Conservation (phyloP, 139 green algal genomes). For the Nannochloris sp. region DNA sequence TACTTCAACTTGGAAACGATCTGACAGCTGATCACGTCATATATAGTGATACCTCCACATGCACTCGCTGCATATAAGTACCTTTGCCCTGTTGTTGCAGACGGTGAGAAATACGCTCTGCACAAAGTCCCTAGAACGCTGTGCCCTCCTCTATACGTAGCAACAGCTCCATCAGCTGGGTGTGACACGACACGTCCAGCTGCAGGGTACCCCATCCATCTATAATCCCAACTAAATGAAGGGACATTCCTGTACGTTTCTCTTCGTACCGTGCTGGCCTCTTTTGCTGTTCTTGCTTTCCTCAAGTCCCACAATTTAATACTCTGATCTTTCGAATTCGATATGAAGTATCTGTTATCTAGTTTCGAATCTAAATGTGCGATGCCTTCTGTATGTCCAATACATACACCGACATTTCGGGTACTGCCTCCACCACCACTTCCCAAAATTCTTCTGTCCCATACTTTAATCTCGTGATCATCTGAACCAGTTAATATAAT, state of each 20-base stretch:
- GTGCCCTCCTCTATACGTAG: slow-evolving; percentile 86
- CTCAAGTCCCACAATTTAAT: slow-evolving; percentile 92
- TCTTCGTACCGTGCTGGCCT: background rate
- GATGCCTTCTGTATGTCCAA: slow-evolving; percentile 89
- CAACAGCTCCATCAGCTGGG: slow-evolving; percentile 71
- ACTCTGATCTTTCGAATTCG: slow-evolving; percentile 94
- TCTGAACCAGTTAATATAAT: slow-evolving; percentile 76
- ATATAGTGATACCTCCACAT: slow-evolving; percentile 57
- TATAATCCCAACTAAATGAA: slow-evolving; percentile 68
- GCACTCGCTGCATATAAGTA: slow-evolving; percentile 83
- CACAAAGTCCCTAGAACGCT: slow-evolving; percentile 86
- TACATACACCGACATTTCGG: slow-evolving; percentile 57
- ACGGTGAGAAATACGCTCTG: slow-evolving; percentile 78
- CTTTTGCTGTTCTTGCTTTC: background rate
- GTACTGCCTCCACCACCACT: background rate
- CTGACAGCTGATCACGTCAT: slow-evolving; percentile 70
- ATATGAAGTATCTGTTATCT: slow-evolving; percentile 69
- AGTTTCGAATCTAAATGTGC: slow-evolving; percentile 73
- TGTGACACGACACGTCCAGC: slow-evolving; percentile 56
- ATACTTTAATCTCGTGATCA: slow-evolving; percentile 82
- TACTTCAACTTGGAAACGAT: slow-evolving; percentile 30
- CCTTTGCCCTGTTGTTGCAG: slow-evolving; percentile 71
- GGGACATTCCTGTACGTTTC: slow-evolving; percentile 10
- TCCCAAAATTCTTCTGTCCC: slow-evolving; percentile 61
- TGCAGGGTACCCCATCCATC: slow-evolving; percentile 80